Conservation (phyloP, 2,329 filamentous ascomycete species). For the Hyphodiscus sp. region DNA sequence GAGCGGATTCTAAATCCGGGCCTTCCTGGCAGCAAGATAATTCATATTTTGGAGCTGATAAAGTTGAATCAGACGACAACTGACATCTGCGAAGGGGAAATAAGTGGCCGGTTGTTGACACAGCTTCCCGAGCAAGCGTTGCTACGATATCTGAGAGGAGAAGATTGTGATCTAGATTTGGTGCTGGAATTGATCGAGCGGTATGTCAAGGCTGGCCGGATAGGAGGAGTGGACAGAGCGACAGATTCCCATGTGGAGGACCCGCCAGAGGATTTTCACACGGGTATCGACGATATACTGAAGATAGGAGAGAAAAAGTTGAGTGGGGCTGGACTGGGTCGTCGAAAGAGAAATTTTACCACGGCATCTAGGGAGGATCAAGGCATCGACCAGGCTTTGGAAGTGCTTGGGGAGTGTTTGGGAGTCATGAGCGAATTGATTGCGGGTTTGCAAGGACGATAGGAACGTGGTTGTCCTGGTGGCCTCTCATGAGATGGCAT, state of each 20-base stretch:
- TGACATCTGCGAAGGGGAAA: constrained; percentile 1
- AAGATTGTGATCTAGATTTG: constrained; percentile 18
- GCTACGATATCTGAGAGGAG: constrained; percentile 17
- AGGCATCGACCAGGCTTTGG: background rate
- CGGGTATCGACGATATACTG: background rate
- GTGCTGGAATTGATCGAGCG: constrained; percentile 16
- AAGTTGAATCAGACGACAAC: constrained; percentile 3
- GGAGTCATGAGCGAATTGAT: background rate
- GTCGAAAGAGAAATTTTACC: background rate
- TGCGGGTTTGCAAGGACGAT: background rate
- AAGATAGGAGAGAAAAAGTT: background rate
- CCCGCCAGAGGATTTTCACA: background rate
- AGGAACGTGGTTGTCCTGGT: background rate
- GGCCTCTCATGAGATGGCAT: background rate
- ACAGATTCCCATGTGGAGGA: background rate
- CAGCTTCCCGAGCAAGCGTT: constrained; percentile 24
- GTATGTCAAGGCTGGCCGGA: background rate
- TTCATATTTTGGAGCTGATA: constrained; percentile 15
- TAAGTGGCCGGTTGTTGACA: constrained; percentile 23
- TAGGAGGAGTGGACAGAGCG: background rate
- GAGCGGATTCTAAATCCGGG: background rate
- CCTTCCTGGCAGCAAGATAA: constrained; percentile 13
- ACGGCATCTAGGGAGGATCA: background rate
- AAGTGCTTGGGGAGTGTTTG: background rate
- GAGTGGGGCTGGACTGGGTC: background rate